Conservation (phyloP, 257 asterid genomes). For the Solanum ossicruentum region DNA sequence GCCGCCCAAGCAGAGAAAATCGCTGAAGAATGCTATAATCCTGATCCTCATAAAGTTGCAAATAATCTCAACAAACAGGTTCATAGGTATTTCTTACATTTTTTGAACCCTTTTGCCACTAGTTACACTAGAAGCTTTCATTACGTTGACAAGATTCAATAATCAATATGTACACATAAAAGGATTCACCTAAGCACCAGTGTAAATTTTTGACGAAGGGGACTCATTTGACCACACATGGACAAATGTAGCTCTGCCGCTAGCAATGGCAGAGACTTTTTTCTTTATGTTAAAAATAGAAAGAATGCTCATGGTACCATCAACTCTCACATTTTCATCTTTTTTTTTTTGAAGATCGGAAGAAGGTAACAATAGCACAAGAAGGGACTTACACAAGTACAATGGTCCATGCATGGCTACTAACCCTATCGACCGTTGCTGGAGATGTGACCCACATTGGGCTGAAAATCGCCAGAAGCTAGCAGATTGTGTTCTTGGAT, state of each 20-base stretch:
- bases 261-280: not conserved
- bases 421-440: constrained; percentile 23
- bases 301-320: not conserved
- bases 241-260: not conserved
- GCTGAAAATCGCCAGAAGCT: constrained; percentile 7
- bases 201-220: not conserved
- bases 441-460: constrained; percentile 26
- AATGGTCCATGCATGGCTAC: constrained; percentile 13
- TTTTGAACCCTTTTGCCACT: not conserved
- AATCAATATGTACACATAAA: not conserved
- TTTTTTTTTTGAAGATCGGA: not conserved
- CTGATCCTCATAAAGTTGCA: constrained; percentile 3
- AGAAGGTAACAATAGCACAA: constrained; percentile 6
- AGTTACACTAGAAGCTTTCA: not conserved
- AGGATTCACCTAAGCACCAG: not conserved
- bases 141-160: not conserved
- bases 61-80: constrained; percentile 5
- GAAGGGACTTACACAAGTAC: constrained; percentile 8
- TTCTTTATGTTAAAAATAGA: not conserved
- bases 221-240: not conserved
- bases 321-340: not conserved
- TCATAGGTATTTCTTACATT: constrained; percentile 1
- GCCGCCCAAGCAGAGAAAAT: not conserved
- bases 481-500: constrained; percentile 20
- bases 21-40: constrained; percentile 7